A percentile compares a stretch with the other conserved stretches of the same genome.
Evolutionary conservation across 257 asterid genomes (phyloP).

Genomic region (Solanum chilense): DNA sequence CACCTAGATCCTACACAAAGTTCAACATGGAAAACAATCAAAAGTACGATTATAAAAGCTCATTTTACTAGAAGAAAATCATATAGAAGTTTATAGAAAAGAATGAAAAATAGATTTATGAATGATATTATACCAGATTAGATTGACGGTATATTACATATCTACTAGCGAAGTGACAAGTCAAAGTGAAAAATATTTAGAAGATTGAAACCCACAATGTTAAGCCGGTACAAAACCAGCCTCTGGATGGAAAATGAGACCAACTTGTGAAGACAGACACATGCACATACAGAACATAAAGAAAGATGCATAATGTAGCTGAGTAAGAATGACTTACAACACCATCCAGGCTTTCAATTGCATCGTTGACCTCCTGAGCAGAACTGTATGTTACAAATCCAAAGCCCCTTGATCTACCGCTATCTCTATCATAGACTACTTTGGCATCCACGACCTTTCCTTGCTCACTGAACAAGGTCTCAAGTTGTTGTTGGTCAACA

Average conservation of each 20-base stretch:
- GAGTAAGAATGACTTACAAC: constrained; percentile 31
- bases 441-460: constrained; percentile 80
- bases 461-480: constrained; percentile 58
- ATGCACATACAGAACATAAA: background rate
- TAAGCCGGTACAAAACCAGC: background rate
- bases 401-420: constrained; percentile 85
- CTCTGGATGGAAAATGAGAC: background rate
- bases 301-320: background rate
- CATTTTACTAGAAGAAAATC: background rate
- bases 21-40: background rate
- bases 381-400: constrained; percentile 79
- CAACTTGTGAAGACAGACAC: background rate
- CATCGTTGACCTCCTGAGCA: constrained; percentile 57
- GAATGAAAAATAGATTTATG: background rate
- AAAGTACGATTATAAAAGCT: background rate
- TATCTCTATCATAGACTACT: constrained; percentile 78
- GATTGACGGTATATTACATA: background rate
- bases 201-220: background rate
- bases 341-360: constrained; percentile 58
- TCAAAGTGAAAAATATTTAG: background rate
- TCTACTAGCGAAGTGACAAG: background rate
- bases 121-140: background rate
- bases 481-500: constrained; percentile 62
- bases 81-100: background rate
- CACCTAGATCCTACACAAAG: constrained; percentile 40